A percentile compares a stretch with the other conserved stretches of the same genome.
phyloP scores from a whole-genome alignment of 108 stramenopile species.

The Aureococcus anophagefferens region DNA sequence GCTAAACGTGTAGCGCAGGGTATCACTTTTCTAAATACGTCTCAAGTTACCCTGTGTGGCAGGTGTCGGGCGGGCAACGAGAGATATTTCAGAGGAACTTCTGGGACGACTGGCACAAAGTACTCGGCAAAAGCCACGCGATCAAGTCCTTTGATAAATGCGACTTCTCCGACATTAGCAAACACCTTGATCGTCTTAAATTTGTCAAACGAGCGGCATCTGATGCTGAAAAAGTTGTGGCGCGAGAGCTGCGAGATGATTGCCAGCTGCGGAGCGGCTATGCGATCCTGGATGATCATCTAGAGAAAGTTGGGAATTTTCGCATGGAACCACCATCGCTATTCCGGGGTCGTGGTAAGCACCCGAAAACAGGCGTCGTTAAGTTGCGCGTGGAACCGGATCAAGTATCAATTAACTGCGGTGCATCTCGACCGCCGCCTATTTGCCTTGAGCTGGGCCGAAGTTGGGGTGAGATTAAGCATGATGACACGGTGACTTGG shows the following conservation, averaged over 20 bases:
- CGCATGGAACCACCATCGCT: slow-evolving; percentile 89
- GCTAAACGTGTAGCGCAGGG: slow-evolving; percentile 61
- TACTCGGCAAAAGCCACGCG: slow-evolving; percentile 63
- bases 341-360: slow-evolving; percentile 95
- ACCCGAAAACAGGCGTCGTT: slow-evolving; percentile 96
- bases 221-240: slow-evolving; percentile 77
- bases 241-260: slow-evolving; percentile 74
- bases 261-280: slow-evolving; percentile 68
- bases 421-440: slow-evolving; percentile 73
- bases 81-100: slow-evolving; percentile 92
- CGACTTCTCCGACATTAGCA: slow-evolving; percentile 81
- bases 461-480: slow-evolving; percentile 84
- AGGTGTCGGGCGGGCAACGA: slow-evolving; percentile 75
- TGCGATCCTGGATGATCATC: slow-evolving; percentile 88
- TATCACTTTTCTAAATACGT: no score
- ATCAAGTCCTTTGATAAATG: slow-evolving; percentile 82
- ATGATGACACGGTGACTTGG: slow-evolving; percentile 96
- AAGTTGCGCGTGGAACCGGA: slow-evolving; percentile 82
- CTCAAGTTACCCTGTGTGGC: no score
- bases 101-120: slow-evolving; percentile 71
- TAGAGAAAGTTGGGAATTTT: slow-evolving; percentile 72
- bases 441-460: slow-evolving; percentile 84
- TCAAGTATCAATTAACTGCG: slow-evolving; percentile 71
- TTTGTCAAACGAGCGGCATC: slow-evolving; percentile 81
- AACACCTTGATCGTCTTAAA: slow-evolving; percentile 69